Percentiles rank a stretch among this genome's conserved stretches.
phyloP scores from a whole-genome alignment of 805 yeast genomes.

The Metschnikowia corniflorae region DNA sequence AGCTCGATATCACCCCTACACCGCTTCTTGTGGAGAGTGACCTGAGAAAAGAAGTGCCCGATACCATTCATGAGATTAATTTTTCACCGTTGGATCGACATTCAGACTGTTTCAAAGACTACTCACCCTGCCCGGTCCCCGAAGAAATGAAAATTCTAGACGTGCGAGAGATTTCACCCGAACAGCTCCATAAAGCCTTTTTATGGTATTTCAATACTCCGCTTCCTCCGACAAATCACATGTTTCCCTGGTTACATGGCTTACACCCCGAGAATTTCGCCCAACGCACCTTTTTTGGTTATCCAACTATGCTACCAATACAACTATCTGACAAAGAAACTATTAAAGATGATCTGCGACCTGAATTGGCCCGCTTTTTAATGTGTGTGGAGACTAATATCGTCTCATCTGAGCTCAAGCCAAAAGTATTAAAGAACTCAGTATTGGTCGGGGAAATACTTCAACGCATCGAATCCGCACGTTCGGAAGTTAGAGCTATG shows the following conservation, averaged over 20 bases:
- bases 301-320: too few species aligned
- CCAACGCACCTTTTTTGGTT: constrained; percentile 47
- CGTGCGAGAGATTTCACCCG: constrained; percentile 7
- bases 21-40: neutral
- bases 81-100: constrained; percentile 20
- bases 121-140: constrained; percentile 1
- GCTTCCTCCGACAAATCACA: constrained; percentile 57
- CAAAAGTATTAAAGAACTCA: constrained; percentile 46
- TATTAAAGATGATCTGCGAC: too few species aligned
- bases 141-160: constrained; percentile 1
- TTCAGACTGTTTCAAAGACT: constrained; percentile 13
- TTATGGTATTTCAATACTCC: constrained; percentile 37
- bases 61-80: neutral
- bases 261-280: constrained; percentile 54
- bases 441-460: constrained; percentile 54
- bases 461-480: constrained; percentile 43
- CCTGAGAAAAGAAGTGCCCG: constrained; percentile 2
- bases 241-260: constrained; percentile 94
- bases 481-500: constrained; percentile 22
- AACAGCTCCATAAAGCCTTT: constrained; percentile 21
- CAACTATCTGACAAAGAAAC: too few species aligned
- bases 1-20: constrained; percentile 22
- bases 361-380: constrained; percentile 32
- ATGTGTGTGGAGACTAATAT: constrained; percentile 30
- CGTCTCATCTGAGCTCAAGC: neutral